Percentiles rank a stretch among this genome's conserved stretches.
phyloP scores from a whole-genome alignment of 1,139 yeast genomes.

The Diutina mesorugosa region DNA sequence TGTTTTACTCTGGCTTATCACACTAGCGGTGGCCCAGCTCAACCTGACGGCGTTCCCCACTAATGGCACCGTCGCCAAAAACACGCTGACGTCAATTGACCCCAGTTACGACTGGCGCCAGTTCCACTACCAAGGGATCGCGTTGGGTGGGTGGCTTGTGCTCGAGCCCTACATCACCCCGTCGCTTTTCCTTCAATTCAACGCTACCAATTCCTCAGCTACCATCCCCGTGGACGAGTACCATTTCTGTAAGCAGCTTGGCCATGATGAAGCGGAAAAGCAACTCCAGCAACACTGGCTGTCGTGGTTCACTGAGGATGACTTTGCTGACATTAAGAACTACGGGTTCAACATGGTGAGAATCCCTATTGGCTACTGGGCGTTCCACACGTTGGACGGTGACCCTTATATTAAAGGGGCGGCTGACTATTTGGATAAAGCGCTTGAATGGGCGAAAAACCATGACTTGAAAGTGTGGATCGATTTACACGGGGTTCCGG shows the following conservation, averaged over 20 bases:
- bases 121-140: constrained; percentile 32
- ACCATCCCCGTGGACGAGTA: constrained; percentile 46
- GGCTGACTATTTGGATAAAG: constrained; percentile 36
- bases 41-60: not conserved
- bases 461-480: constrained; percentile 44
- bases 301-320: constrained; percentile 40
- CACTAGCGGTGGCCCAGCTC: not conserved
- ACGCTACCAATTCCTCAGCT: constrained; percentile 13
- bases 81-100: not conserved
- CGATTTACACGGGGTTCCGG: constrained; percentile 56
- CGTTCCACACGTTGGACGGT: constrained; percentile 30
- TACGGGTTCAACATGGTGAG: constrained; percentile 50
- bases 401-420: constrained; percentile 55
- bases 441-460: constrained; percentile 40
- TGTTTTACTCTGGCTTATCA: not conserved
- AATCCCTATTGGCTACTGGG: constrained; percentile 61
- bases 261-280: constrained; percentile 25
- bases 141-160: constrained; percentile 57
- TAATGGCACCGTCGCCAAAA: not conserved
- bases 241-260: constrained; percentile 34
- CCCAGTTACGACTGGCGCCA: not conserved
- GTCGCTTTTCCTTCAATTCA: constrained; percentile 32
- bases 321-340: constrained; percentile 31
- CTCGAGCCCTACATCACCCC: constrained; percentile 59
- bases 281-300: constrained; percentile 29